Conservation (phyloP, 306 rosid species). For the Lathyrus oleraceus region DNA sequence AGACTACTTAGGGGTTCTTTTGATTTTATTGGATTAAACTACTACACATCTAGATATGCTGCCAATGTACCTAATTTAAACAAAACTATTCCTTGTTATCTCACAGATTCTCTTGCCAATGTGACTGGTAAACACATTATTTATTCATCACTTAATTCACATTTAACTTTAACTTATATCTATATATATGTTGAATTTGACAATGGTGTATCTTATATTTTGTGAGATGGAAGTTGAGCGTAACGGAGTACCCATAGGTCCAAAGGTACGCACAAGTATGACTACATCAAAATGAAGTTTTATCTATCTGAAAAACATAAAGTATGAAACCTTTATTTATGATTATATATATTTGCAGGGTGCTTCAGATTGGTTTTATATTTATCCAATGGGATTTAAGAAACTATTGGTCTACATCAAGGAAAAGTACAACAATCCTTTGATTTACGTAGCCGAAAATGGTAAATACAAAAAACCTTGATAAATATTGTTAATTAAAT, state of each 20-base stretch:
- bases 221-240: constrained; percentile 36
- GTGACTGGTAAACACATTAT: constrained; percentile 40
- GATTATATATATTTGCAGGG: constrained; percentile 38
- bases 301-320: background rate
- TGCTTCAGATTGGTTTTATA: constrained; percentile 50
- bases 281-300: background rate
- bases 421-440: constrained; percentile 50
- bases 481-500: background rate
- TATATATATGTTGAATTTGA: background rate
- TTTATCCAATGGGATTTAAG: constrained; percentile 53
- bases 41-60: constrained; percentile 59
- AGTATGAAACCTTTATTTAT: background rate
- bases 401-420: constrained; percentile 44
- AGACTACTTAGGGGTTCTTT: constrained; percentile 47
- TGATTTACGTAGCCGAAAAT: constrained; percentile 63
- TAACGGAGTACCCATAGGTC: constrained; percentile 53
- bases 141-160: background rate
- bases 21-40: constrained; percentile 70
- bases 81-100: constrained; percentile 16
- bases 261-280: constrained; percentile 36
- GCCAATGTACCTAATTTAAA: constrained; percentile 21
- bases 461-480: constrained; percentile 37
- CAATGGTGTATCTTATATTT: background rate
- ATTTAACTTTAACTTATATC: background rate
- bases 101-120: constrained; percentile 39